Conservation (phyloP, 2,329 filamentous ascomycete genomes). For the Xylaria sp. region DNA sequence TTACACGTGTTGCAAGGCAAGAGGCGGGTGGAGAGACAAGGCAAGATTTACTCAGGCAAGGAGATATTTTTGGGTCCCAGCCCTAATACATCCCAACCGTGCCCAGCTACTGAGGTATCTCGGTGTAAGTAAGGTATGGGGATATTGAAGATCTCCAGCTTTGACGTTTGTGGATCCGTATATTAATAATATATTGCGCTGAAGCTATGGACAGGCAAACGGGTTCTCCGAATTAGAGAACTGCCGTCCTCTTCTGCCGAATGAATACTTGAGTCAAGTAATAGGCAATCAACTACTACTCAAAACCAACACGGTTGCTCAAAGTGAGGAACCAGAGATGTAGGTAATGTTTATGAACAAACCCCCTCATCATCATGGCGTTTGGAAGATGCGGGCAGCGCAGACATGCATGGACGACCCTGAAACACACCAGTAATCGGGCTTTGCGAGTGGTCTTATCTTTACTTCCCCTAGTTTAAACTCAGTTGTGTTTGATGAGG, state of each 20-base stretch:
- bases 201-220: too few species aligned
- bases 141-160: neutral
- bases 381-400: neutral
- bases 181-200: too few species aligned
- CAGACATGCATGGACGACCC: neutral
- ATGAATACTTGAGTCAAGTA: neutral
- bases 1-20: too few species aligned
- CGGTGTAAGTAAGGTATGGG: neutral
- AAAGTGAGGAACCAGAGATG: neutral
- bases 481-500: neutral
- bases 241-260: neutral
- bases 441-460: neutral
- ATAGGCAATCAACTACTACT: too few species aligned
- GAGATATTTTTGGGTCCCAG: too few species aligned
- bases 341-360: neutral
- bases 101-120: too few species aligned
- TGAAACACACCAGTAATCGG: neutral
- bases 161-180: too few species aligned
- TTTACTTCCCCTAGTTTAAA: neutral
- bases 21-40: too few species aligned
- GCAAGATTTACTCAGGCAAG: too few species aligned
- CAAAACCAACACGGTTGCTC: too few species aligned
- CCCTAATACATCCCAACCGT: too few species aligned
- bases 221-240: neutral
- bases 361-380: neutral